phyloP scores from a whole-genome alignment of 257 asterid species.

The Solanum rostratum region DNA sequence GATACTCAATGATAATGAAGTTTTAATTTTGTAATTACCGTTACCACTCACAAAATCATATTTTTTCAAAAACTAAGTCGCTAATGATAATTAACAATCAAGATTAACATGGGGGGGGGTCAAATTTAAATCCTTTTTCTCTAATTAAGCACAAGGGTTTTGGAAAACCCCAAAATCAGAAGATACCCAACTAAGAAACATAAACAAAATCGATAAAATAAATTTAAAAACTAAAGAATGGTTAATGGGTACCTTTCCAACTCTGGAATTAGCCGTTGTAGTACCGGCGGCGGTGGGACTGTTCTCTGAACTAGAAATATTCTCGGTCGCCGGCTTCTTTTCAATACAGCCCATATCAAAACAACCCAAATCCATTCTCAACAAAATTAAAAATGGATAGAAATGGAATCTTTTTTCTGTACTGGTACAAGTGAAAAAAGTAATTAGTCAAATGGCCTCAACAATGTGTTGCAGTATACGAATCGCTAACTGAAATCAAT shows the following conservation, averaged over 20 bases:
- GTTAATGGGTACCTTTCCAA: conserved; percentile 46
- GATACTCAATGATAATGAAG: background rate
- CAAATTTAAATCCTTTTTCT: background rate
- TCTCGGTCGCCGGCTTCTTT: conserved; percentile 11
- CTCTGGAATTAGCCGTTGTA: conserved; percentile 39
- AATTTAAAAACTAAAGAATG: background rate
- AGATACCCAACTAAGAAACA: background rate
- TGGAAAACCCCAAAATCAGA: background rate
- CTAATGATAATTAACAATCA: background rate
- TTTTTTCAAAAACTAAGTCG: background rate
- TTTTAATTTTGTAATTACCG: background rate
- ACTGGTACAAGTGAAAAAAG: background rate
- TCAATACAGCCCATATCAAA: conserved; percentile 78
- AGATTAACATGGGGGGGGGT: background rate
- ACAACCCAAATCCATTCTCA: conserved; percentile 76
- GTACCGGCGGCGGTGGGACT: conserved; percentile 34
- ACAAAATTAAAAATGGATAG: background rate
- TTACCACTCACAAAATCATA: background rate
- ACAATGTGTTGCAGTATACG: background rate
- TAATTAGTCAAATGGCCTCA: background rate
- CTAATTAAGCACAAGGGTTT: background rate
- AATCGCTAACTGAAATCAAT: background rate
- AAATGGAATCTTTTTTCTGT: background rate
- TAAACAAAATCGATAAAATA: background rate
- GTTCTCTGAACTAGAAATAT: conserved; percentile 20